Evolutionary conservation across 148 eudicot species (phyloP), one percentile per base, ranked within the genome.

Genomic region (Vaccinium darrowii): DNA sequence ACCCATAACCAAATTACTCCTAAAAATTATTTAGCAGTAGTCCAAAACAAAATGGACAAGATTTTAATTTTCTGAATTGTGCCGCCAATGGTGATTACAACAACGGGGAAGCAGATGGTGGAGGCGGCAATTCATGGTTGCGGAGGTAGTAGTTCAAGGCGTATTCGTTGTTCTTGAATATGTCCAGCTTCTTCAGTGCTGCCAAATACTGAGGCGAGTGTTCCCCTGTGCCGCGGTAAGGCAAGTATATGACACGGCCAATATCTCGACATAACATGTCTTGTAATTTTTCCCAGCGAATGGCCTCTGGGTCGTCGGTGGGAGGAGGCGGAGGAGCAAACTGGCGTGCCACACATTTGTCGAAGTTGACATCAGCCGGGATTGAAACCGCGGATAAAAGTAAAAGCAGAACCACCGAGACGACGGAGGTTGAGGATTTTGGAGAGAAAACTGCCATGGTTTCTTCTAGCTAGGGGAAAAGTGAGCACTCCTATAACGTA

Each of bases 111-210:
- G 75, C 5, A 7, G 76, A 15, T 0, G 76, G 49, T 72, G 76
- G 49, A 4, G 76, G 49, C 1, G 76, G 76, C 76, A 72, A 33
- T 33, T 36, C 47, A 33, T 33, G 47, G 21, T 72, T 15, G 21
- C 76, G 76, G 49, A 72, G 76, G 49, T 14, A 72, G 49, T 72
- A 72, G 76, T 72, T 33, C 76, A 72, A 72, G 76, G 76, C 76
- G 16, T 72, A 72, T 39, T 72, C 47, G 76, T 72, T 72, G 76
- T 72, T 72, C 76, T 72, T 72, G 47, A 72, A 72, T 4, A 72
- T 72, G 19, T 72, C 49, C 49, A 72, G 1, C 19, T 30, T 72
- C 76, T 33, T 33, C 9, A 72, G 47, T 33, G 76, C 76, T 72
- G 43, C 76, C 43, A 72, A 7, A 72, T 72, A 72, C 21, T 72